A percentile compares a stretch with the other conserved stretches of the same genome.
These are phyloP conservation scores for Pichia sp. DNA, from an alignment of 1,139 yeast genomes.

Conservation along the genomic window DNA sequence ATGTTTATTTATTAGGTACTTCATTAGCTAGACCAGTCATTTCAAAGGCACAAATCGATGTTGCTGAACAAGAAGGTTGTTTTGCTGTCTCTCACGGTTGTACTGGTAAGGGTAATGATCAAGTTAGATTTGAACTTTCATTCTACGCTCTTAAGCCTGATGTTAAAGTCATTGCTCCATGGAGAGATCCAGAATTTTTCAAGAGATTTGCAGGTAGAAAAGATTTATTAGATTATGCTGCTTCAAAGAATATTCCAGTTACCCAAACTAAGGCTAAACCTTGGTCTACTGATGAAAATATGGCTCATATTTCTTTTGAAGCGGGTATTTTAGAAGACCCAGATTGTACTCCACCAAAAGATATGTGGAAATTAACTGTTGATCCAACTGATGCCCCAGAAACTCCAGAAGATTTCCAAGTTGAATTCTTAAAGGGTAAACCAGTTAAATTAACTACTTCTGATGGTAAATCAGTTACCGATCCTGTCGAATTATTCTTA, in stretches of 20 bases:
- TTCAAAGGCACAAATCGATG: conserved; percentile 95
- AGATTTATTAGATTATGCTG: conserved; percentile 90
- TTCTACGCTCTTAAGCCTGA: conserved; percentile 98
- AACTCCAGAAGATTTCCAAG: conserved; percentile 79
- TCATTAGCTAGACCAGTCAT: conserved; percentile 98
- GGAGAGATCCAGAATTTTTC: conserved; percentile 96
- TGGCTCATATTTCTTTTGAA: conserved; percentile 97
- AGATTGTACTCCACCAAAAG: conserved; percentile 97
- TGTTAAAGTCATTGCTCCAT: conserved; percentile 94
- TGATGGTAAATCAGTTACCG: conserved; percentile 57
- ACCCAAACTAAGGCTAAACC: conserved; percentile 98
- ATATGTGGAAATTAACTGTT: conserved; percentile 98
- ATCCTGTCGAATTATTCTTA: conserved; percentile 85
- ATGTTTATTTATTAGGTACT: conserved; percentile 92
- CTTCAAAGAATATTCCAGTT: conserved; percentile 84
- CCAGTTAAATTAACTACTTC: conserved; percentile 77
- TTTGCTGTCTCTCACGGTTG: conserved; percentile 98
- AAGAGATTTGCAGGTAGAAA: conserved; percentile 97
- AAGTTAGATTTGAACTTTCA: conserved; percentile 93
- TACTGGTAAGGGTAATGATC: conserved; percentile 99
- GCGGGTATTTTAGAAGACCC: conserved; percentile 99
- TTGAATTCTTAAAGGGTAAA: conserved; percentile 78
- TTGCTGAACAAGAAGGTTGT: conserved; percentile 96
- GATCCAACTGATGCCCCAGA: conserved; percentile 96
- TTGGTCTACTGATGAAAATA: conserved; percentile 98